Conservation (phyloP, 768 basidiomycete species). For the Tulasnella sp. region DNA sequence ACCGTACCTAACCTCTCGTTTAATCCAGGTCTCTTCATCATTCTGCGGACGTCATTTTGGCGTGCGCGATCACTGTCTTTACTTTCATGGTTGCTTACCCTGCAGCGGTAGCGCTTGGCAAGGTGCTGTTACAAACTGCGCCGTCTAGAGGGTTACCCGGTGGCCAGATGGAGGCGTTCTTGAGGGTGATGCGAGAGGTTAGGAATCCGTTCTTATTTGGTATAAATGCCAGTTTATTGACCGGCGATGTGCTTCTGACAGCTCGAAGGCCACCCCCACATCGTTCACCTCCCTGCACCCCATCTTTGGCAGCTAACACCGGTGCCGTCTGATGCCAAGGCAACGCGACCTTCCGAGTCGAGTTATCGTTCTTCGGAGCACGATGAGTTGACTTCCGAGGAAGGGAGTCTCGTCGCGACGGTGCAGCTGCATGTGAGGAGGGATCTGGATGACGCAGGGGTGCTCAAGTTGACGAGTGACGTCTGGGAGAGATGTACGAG, state of each 20-base stretch:
- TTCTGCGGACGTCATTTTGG: constrained; percentile 78
- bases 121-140: constrained; percentile 84
- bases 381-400: constrained; percentile 26
- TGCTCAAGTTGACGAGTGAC: constrained; percentile 69
- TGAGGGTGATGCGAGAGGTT: constrained; percentile 79
- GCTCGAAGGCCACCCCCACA: constrained; percentile 81
- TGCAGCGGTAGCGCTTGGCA: constrained; percentile 77
- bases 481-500: constrained; percentile 53
- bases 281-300: constrained; percentile 76
- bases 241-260: constrained; percentile 35
- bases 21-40: constrained; percentile 53
- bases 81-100: constrained; percentile 84
- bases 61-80: constrained; percentile 66
- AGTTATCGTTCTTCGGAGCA: constrained; percentile 19
- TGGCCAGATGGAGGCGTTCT: constrained; percentile 75
- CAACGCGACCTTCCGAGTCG: constrained; percentile 13
- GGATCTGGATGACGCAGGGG: constrained; percentile 65
- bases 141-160: constrained; percentile 58
- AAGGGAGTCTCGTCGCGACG: constrained; percentile 57
- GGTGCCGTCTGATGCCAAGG: constrained; percentile 33
- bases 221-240: not conserved
- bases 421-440: constrained; percentile 70
- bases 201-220: constrained; percentile 34
- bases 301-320: constrained; percentile 86
- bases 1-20: not conserved